Evolutionary conservation across 331 rosid species (phyloP).

Genomic region (Erythrophleum ivorense): DNA sequence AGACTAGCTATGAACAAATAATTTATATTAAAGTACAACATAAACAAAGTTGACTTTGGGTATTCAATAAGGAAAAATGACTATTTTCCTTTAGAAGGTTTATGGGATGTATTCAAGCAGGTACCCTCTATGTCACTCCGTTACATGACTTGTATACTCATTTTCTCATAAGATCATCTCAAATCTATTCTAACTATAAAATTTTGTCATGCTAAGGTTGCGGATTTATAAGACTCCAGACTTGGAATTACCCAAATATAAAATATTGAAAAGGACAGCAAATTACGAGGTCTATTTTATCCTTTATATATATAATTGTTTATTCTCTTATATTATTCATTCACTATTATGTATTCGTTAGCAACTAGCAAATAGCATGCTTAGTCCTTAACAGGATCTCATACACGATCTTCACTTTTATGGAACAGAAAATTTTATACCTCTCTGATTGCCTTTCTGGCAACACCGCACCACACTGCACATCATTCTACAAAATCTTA

Average conservation of each 20-base stretch:
- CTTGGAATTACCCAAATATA: constrained; percentile 83
- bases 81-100: constrained; percentile 83
- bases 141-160: neutral
- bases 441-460: neutral
- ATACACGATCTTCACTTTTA: neutral
- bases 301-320: neutral
- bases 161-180: neutral
- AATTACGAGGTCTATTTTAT: constrained; percentile 67
- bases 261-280: constrained; percentile 68
- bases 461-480: neutral
- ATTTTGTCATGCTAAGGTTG: constrained; percentile 55
- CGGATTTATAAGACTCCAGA: constrained; percentile 86
- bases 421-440: neutral
- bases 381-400: neutral
- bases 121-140: constrained; percentile 45
- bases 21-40: too few species aligned
- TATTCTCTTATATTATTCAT: neutral
- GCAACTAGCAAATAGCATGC: neutral
- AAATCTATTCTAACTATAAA: neutral
- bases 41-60: constrained; percentile 59
- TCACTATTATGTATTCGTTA: neutral
- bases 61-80: constrained; percentile 81
- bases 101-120: constrained; percentile 81
- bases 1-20: too few species aligned
- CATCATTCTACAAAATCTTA: neutral